Evolutionary conservation across 2,329 filamentous ascomycete species (phyloP).

Genomic region (Chalaropsis thielavioides): DNA sequence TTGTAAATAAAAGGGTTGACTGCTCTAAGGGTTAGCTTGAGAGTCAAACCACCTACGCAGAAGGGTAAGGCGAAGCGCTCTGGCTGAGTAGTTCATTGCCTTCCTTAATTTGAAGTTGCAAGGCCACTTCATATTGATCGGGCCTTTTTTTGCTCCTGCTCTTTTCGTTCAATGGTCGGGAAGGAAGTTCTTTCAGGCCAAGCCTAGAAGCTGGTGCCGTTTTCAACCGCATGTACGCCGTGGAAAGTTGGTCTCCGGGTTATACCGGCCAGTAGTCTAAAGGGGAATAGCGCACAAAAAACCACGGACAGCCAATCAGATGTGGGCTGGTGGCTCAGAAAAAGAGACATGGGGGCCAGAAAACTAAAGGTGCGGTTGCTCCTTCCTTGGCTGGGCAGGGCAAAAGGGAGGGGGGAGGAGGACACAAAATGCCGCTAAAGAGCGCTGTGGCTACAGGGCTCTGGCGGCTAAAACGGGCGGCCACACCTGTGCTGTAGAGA

Average conservation of each 20-base stretch:
- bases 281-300: slow-evolving; percentile 9
- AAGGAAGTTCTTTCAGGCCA: neutral
- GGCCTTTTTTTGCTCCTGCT: slow-evolving; percentile 6
- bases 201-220: slow-evolving; percentile 8
- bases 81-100: neutral
- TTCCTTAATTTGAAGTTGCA: no score
- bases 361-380: slow-evolving; percentile 3
- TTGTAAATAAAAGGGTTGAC: no score
- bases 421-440: neutral
- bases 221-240: slow-evolving; percentile 9
- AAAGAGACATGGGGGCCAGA: neutral
- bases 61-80: neutral
- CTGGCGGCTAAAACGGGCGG: neutral
- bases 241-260: slow-evolving; percentile 6
- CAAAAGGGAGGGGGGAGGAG: neutral
- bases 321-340: neutral
- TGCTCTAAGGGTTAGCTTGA: no score
- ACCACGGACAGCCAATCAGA: neutral
- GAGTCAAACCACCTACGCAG: no score
- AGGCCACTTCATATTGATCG: neutral
- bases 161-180: neutral
- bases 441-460: neutral
- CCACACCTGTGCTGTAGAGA: neutral
- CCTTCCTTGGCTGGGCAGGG: slow-evolving; percentile 10
- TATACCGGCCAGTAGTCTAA: slow-evolving; percentile 3